These are phyloP conservation scores for Blastobotrys mokoenaii DNA, from an alignment of 805 yeast species.

Conservation along the genomic window DNA sequence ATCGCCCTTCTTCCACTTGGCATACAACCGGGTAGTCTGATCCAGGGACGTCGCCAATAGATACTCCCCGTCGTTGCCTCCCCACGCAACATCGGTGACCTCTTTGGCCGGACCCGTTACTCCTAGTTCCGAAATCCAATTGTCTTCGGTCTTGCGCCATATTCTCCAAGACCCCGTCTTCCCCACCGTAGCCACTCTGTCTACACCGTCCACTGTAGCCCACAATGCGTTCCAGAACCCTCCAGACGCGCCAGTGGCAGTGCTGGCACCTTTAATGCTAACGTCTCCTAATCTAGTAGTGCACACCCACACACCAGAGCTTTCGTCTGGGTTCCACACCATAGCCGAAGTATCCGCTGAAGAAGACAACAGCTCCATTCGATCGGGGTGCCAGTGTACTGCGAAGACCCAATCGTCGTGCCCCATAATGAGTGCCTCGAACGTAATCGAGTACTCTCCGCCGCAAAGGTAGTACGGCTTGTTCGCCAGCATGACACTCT, in stretches of 20 bases:
- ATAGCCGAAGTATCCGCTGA: constrained; percentile 91
- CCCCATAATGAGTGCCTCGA: constrained; percentile 93
- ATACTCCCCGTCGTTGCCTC: constrained; percentile 49
- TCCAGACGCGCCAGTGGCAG: constrained; percentile 93
- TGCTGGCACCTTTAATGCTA: constrained; percentile 92
- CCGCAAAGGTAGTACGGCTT: constrained; percentile 56
- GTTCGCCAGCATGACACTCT: constrained; percentile 42
- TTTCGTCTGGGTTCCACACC: constrained; percentile 85
- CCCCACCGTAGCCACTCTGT: constrained; percentile 63
- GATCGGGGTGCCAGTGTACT: constrained; percentile 68
- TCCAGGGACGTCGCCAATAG: constrained; percentile 76
- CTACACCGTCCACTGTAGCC: constrained; percentile 36
- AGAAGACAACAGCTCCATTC: constrained; percentile 61
- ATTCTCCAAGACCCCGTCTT: constrained; percentile 88
- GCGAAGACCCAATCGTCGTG: constrained; percentile 97
- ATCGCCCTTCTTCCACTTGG: constrained; percentile 45
- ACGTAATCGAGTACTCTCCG: constrained; percentile 45
- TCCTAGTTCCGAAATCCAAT: constrained; percentile 37
- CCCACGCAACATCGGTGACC: constrained; percentile 70
- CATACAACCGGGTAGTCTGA: constrained; percentile 83
- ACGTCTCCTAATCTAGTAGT: constrained; percentile 78
- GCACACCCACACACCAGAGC: constrained; percentile 87
- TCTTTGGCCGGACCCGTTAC: constrained; percentile 69
- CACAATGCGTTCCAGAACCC: constrained; percentile 66
- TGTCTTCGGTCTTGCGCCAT: constrained; percentile 42